phyloP scores from a whole-genome alignment of 495 filamentous ascomycete genomes.

The Hypoxylon rickii region DNA sequence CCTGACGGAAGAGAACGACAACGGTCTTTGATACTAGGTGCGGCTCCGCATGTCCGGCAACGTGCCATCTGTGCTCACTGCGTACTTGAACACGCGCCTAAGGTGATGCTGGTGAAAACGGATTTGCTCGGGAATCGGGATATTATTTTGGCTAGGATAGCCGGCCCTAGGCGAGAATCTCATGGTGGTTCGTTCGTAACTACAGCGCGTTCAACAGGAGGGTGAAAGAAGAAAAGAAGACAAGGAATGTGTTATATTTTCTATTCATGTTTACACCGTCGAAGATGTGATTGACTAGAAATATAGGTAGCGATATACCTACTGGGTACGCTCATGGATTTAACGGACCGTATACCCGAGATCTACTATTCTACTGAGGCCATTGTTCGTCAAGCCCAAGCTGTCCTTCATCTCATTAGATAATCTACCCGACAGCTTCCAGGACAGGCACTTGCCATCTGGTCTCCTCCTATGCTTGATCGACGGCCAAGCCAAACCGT shows the following conservation, averaged over 20 bases:
- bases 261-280: too few relatives aligned
- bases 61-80: conserved; percentile 3
- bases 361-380: conserved; percentile 1
- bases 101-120: background rate
- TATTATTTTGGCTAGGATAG: too few relatives aligned
- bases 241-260: too few relatives aligned
- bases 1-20: too few relatives aligned
- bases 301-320: too few relatives aligned
- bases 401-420: conserved; percentile 24
- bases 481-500: conserved; percentile 13
- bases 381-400: background rate
- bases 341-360: conserved; percentile 20
- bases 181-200: too few relatives aligned
- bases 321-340: too few relatives aligned
- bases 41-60: conserved; percentile 11
- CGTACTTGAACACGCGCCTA: conserved; percentile 6
- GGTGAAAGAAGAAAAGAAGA: too few relatives aligned
- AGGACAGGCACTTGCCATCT: conserved; percentile 20
- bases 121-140: background rate
- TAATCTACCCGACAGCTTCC: background rate
- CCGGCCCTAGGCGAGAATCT: too few relatives aligned
- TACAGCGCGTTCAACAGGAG: too few relatives aligned
- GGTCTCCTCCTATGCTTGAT: conserved; percentile 24
- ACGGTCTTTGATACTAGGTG: too few relatives aligned
- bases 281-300: too few relatives aligned